phyloP scores from a whole-genome alignment of 352 stramenopile genomes.

The Phytophthora citricola region DNA sequence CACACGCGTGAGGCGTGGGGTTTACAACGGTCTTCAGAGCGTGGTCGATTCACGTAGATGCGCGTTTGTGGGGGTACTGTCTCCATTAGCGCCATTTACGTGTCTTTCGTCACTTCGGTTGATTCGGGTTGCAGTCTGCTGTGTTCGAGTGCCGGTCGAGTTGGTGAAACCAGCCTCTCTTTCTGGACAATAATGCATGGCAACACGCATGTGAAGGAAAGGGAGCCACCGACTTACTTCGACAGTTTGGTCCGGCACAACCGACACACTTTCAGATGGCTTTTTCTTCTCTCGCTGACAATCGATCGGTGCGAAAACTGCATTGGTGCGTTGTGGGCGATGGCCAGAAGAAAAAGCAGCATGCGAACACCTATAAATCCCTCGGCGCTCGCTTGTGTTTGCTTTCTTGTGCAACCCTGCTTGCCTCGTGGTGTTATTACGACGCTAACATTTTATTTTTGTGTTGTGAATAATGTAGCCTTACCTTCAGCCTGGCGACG shows the following conservation, averaged over 20 bases:
- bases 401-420: conserved; percentile 39
- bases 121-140: conserved; percentile 30
- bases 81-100: conserved; percentile 13
- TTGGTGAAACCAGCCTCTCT: conserved; percentile 18
- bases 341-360: conserved; percentile 52
- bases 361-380: conserved; percentile 54
- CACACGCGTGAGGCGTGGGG: conserved; percentile 29
- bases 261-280: conserved; percentile 25
- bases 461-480: conserved; percentile 56
- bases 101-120: conserved; percentile 24
- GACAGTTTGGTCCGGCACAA: conserved; percentile 22
- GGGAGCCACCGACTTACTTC: conserved; percentile 12
- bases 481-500: conserved; percentile 96
- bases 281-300: conserved; percentile 40
- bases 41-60: conserved; percentile 29
- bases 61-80: conserved; percentile 6
- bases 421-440: conserved; percentile 9
- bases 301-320: conserved; percentile 44
- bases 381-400: conserved; percentile 53
- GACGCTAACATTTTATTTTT: conserved; percentile 39
- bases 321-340: conserved; percentile 53
- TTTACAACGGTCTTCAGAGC: conserved; percentile 36
- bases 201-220: conserved; percentile 8
- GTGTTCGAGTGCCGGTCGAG: conserved; percentile 36
- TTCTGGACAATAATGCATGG: conserved; percentile 5